Base-by-base conservation (phyloP, 2,329 filamentous ascomycete species). In the Fusarium anguioides region DNA sequence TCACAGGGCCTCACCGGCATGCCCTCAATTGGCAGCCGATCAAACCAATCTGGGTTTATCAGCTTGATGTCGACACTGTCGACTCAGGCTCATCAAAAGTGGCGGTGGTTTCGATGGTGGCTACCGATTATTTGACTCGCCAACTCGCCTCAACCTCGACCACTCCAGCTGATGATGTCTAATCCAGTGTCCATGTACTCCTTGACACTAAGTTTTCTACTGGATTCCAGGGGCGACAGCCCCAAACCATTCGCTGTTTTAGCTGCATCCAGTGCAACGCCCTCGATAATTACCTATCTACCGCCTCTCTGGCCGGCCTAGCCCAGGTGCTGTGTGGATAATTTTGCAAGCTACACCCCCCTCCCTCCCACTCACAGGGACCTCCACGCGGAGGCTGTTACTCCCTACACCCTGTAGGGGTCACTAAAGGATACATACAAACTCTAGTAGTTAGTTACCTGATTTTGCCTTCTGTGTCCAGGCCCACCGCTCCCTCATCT, bases 201-300 rank as follows among this genome's bases (percentile, higher is more conserved):
- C 12, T 17, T 31, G 54, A 18, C 20, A 37, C 53, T 29, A 24
- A 10, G 26, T 40, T 61, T 55, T 49, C 53, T 20, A 60, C 46
- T 68, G 33, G 46, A 61, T 68, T 68, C 56, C 64, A 60, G 60
- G 60, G 50, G 60, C 53, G 26, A 50, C 48, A 48, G 41, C 45
- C 45, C 33, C 33, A 48, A 55, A 27, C 35, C 39, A 41, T 56
- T 46, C 44, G 44, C 50, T 64, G 39, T 45, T 50, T 62, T 56
- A 62, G 56, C 56, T 44, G 39, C 36, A 56, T 54, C 40, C 44
- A 49, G 51, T 56, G 60, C 60, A 56, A 50, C 57, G 26, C 60
- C 57, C 37, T 54, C 40, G 15, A 60, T 26, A 26, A 21, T 48
- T 27, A 46, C 40, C 37, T 42, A 47, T 33, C 33, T 42, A 21